These are phyloP conservation scores for Claviceps fusiformis DNA, from an alignment of 2,329 filamentous ascomycete species.

Conservation along the genomic window DNA sequence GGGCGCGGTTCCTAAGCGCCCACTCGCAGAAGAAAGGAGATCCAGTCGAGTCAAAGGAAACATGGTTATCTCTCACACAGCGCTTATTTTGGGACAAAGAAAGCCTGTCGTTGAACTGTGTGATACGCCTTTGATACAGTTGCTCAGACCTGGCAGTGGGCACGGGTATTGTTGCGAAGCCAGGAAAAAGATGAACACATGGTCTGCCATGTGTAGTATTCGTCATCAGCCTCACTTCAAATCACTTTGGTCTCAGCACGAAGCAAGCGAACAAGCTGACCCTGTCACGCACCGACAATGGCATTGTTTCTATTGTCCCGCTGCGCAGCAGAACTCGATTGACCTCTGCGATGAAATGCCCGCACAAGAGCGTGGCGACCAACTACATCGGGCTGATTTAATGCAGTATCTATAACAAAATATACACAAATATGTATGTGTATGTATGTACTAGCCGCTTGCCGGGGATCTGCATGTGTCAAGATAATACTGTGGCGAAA, in stretches of 20 bases:
- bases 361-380: not conserved
- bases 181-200: not conserved
- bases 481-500: not conserved
- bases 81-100: not conserved
- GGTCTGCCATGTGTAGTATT: not conserved
- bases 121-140: not conserved
- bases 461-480: not conserved
- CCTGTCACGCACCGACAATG: no score
- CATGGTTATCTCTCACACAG: not conserved
- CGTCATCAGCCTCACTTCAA: not conserved
- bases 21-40: not conserved
- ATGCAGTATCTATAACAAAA: no score
- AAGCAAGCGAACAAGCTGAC: not conserved
- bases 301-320: not conserved
- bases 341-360: not conserved
- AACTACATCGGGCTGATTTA: no score
- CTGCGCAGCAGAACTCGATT: not conserved
- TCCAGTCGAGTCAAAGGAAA: not conserved
- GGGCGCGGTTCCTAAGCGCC: not conserved
- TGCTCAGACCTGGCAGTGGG: not conserved
- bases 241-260: not conserved
- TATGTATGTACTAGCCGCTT: not conserved
- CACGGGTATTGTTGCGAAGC: not conserved
- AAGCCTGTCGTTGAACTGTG: not conserved
- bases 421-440: no score